phyloP scores from a whole-genome alignment of 2,329 filamentous ascomycete genomes.

The Apiospora malaysiana region DNA sequence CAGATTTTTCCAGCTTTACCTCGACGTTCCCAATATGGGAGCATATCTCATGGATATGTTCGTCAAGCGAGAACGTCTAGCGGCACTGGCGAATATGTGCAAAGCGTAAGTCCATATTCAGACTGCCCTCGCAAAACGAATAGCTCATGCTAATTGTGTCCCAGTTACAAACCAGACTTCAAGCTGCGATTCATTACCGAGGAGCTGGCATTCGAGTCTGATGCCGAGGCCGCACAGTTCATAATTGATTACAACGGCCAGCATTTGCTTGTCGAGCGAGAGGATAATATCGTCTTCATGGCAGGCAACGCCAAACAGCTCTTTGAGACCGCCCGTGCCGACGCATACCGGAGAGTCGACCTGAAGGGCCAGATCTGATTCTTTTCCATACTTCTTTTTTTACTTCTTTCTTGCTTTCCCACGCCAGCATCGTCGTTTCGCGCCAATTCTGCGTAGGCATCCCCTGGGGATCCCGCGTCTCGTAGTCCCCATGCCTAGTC shows the following conservation, averaged over 20 bases:
- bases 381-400: slow-evolving; percentile 1
- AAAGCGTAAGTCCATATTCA: slow-evolving; percentile 75
- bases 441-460: background rate
- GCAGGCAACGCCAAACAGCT: slow-evolving; percentile 73
- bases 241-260: slow-evolving; percentile 81
- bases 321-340: slow-evolving; percentile 75
- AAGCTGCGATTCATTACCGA: slow-evolving; percentile 91
- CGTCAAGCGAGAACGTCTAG: slow-evolving; percentile 88
- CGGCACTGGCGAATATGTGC: slow-evolving; percentile 89
- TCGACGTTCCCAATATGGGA: slow-evolving; percentile 94
- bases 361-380: slow-evolving; percentile 94
- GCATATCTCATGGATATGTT: slow-evolving; percentile 99
- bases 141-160: slow-evolving; percentile 49
- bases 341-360: slow-evolving; percentile 86
- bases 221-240: slow-evolving; percentile 89
- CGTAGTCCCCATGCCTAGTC: slow-evolving; percentile 8
- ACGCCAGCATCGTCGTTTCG: slow-evolving; percentile 19
- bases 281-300: slow-evolving; percentile 74
- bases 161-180: slow-evolving; percentile 89
- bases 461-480: slow-evolving; percentile 1
- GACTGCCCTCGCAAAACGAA: background rate
- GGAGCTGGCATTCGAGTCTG: slow-evolving; percentile 93
- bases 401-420: slow-evolving; percentile 11
- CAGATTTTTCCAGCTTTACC: slow-evolving; percentile 95
- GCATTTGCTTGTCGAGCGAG: slow-evolving; percentile 76